These are phyloP conservation scores for Rhizopogon rudus DNA, from an alignment of 768 basidiomycete species.

Conservation along the genomic window DNA sequence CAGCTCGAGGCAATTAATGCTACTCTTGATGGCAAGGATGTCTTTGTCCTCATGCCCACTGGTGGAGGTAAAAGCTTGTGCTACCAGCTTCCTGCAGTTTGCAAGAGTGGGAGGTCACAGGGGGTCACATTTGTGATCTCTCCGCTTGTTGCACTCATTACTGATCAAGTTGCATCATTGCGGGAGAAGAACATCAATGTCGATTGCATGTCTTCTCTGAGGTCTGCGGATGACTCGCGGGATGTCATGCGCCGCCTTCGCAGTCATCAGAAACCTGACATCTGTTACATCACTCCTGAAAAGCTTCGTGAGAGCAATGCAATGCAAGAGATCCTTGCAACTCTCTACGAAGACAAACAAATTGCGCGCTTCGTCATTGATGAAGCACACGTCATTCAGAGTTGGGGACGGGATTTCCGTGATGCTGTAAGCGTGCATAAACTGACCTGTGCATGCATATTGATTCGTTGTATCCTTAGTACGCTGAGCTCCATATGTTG, in stretches of 20 bases:
- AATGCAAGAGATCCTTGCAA: conserved; percentile 50
- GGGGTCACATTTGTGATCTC: conserved; percentile 90
- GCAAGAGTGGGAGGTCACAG: conserved; percentile 58
- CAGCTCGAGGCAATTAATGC: conserved; percentile 85
- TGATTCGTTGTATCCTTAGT: conserved; percentile 36
- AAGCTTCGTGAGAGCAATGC: conserved; percentile 60
- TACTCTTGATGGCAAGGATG: conserved; percentile 75
- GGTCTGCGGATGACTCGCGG: conserved; percentile 33
- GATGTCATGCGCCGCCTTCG: conserved; percentile 40
- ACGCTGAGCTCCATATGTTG: conserved; percentile 59
- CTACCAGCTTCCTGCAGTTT: conserved; percentile 88
- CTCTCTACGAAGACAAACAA: conserved; percentile 50
- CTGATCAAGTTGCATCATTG: conserved; percentile 79
- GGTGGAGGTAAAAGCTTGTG: conserved; percentile 90
- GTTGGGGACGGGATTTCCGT: conserved; percentile 94
- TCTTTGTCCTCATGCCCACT: conserved; percentile 95
- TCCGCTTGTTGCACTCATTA: conserved; percentile 84
- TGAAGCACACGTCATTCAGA: conserved; percentile 92
- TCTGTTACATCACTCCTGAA: conserved; percentile 93
- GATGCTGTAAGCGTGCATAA: conserved; percentile 50
- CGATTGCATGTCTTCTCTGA: conserved; percentile 62
- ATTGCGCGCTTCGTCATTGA: conserved; percentile 92
- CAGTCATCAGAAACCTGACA: conserved; percentile 44
- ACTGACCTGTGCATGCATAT: background rate
- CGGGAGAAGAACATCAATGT: conserved; percentile 61